Conservation (phyloP, 345 rosid genomes). For the Euclidium syriacum region DNA sequence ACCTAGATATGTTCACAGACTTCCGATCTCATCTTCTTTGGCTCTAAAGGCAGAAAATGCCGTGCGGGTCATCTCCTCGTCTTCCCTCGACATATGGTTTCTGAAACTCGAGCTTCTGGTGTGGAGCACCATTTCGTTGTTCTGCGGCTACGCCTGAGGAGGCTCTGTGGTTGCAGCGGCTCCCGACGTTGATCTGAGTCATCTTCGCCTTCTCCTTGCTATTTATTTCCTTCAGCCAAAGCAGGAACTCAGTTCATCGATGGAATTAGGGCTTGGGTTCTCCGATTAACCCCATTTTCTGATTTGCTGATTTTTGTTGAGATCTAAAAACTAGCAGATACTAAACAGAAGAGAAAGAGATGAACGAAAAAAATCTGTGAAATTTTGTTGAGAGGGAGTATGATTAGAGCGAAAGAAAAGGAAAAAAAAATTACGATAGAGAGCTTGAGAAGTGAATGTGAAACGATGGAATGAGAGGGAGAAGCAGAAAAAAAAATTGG, state of each 20-base stretch:
- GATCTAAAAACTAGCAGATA: no score
- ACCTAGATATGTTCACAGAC: conserved; percentile 78
- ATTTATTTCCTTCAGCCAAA: conserved; percentile 25
- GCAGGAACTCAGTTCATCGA: conserved; percentile 24
- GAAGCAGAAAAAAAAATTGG: no score
- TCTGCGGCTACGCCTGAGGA: conserved; percentile 32
- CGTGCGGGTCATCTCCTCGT: conserved; percentile 90
- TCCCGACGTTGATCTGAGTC: conserved; percentile 40
- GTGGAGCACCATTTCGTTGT: conserved; percentile 38
- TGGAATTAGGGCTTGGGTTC: conserved; percentile 10
- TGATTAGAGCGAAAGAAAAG: no score
- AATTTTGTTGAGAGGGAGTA: no score
- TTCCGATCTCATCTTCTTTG: conserved; percentile 97
- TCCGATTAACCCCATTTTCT: conserved; percentile 27
- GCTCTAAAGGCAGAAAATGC: conserved; percentile 86
- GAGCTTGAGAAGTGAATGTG: no score
- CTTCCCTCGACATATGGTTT: conserved; percentile 83
- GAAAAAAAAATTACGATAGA: no score
- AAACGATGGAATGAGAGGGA: no score
- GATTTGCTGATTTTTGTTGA: no score
- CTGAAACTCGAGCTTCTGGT: conserved; percentile 73
- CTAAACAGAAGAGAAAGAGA: no score
- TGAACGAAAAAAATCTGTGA: no score
- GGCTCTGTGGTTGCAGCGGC: conserved; percentile 32
- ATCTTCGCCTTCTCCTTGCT: conserved; percentile 27